Evolutionary conservation across 306 rosid genomes (phyloP), one percentile per base, ranked within the genome.

Genomic region (Cucumis cinereus): DNA sequence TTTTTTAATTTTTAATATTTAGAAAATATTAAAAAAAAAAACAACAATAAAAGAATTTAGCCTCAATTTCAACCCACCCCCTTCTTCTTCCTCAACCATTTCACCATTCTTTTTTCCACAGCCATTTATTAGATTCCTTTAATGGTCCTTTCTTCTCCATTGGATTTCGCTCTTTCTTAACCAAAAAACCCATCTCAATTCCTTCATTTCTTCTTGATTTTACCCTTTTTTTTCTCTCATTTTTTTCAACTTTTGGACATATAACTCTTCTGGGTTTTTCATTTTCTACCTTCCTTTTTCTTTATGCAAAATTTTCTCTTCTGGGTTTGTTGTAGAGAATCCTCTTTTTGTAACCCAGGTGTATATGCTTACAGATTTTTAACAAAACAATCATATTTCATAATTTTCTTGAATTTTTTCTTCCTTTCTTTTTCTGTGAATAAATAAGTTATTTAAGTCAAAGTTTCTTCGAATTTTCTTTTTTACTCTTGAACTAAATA

Each of bases 101-200:
- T 82, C 83, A 81, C 85, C 88, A 85, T 83, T 89, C 87, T 79
- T 88, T 89, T 89, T 91, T 86, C 81, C 85, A 86, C 90, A 88
- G 78, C 87, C 88, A 87, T 89, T 92, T 88, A 22, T 85, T 87
- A 89, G 91, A 95, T 92, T 92, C 95, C 92, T 87, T 68, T 79
- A 85, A 80, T 88, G 86, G 77, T 83, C 86, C 84, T 86, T 85
- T 90, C 88, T 80, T 84, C 90, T 88, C 99, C 84, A 82, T 89
- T 90, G 87, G 85, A 87, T 89, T 92, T 82, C 83, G 75, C 87
- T 82, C 82, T 81, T 79, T 84, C 80, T 83, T 78, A 85, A 78
- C 60, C 80, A 19, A 78, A 78, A 84, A 30, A 84, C 87, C 76
- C 85, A 73, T 84, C 88, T 80, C 83, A 90, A 90, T 88, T 82